Evolutionary conservation across 2,329 filamentous ascomycete species (phyloP).

Genomic region (Aureobasidium leucospermi): DNA sequence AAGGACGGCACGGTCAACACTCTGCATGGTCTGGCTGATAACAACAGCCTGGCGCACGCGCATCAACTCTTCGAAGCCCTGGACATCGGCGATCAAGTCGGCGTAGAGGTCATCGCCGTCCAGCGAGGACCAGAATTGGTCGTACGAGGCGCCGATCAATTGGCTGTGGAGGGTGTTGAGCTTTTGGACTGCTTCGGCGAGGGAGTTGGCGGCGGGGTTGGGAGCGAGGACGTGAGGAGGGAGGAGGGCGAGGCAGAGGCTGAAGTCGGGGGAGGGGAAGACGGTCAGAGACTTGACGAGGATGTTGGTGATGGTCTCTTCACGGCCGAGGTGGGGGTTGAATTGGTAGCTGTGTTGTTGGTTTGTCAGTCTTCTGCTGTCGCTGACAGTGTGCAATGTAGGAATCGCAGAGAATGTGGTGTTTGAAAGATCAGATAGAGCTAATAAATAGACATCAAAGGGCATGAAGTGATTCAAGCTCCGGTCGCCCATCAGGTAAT

Average conservation of each 20-base stretch:
- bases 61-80: slow-evolving; percentile 91
- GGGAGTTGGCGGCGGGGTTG: slow-evolving; percentile 46
- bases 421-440: slow-evolving; percentile 58
- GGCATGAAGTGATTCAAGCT: slow-evolving; percentile 47
- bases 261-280: slow-evolving; percentile 94
- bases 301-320: slow-evolving; percentile 97
- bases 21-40: slow-evolving; percentile 76
- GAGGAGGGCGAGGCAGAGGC: slow-evolving; percentile 86
- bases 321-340: slow-evolving; percentile 94
- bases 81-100: slow-evolving; percentile 87
- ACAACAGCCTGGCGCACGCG: slow-evolving; percentile 83
- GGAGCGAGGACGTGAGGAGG: slow-evolving; percentile 70
- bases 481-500: slow-evolving; percentile 73
- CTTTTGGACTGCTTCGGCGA: slow-evolving; percentile 86
- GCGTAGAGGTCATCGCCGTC: slow-evolving; percentile 94
- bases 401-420: background rate
- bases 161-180: slow-evolving; percentile 76
- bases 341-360: slow-evolving; percentile 76
- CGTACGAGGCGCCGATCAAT: slow-evolving; percentile 85
- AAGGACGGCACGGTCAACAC: slow-evolving; percentile 50
- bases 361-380: background rate
- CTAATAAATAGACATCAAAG: slow-evolving; percentile 65
- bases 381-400: too few relatives aligned
- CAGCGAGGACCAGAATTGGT: slow-evolving; percentile 84
- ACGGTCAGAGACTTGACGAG: slow-evolving; percentile 96